Percentiles rank a stretch among this genome's conserved stretches.
These are phyloP conservation scores for Ustilago lituana DNA, from an alignment of 1,284 basidiomycete genomes.

Conservation along the genomic window DNA sequence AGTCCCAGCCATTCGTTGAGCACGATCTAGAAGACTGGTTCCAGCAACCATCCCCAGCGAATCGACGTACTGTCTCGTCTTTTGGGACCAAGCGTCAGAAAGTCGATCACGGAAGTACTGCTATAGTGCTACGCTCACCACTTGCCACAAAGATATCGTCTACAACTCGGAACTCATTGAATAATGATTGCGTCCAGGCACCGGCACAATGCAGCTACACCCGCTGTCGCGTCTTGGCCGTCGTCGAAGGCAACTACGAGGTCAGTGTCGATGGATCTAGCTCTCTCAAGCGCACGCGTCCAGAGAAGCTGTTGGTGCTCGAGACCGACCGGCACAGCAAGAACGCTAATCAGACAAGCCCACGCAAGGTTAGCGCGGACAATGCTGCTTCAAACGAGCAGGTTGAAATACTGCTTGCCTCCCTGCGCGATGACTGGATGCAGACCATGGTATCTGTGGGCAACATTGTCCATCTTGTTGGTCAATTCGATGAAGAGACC, in stretches of 20 bases:
- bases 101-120: slow-evolving; percentile 1
- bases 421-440: slow-evolving; percentile 60
- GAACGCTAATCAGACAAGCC: slow-evolving; percentile 8
- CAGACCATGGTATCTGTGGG: slow-evolving; percentile 32
- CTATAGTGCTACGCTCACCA: neutral
- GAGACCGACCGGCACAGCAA: slow-evolving; percentile 16
- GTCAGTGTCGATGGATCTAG: neutral
- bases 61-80: slow-evolving; percentile 16
- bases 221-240: slow-evolving; percentile 24
- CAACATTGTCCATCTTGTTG: slow-evolving; percentile 53
- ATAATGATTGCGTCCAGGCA: too few relatives aligned
- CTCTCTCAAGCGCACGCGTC: slow-evolving; percentile 10
- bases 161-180: too few relatives aligned
- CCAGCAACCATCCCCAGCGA: neutral
- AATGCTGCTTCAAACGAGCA: neutral
- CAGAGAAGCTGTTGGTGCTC: slow-evolving; percentile 37
- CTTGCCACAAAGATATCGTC: neutral
- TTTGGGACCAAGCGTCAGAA: slow-evolving; percentile 28
- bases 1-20: slow-evolving; percentile 14
- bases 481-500: slow-evolving; percentile 32
- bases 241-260: slow-evolving; percentile 25
- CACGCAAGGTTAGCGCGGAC: neutral
- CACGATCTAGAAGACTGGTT: slow-evolving; percentile 28
- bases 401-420: slow-evolving; percentile 28
- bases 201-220: slow-evolving; percentile 25